A percentile compares a stretch with the other conserved stretches of the same genome.
Evolutionary conservation across 139 green algal genomes (phyloP).

Genomic region (Coelastrella sp.): DNA sequence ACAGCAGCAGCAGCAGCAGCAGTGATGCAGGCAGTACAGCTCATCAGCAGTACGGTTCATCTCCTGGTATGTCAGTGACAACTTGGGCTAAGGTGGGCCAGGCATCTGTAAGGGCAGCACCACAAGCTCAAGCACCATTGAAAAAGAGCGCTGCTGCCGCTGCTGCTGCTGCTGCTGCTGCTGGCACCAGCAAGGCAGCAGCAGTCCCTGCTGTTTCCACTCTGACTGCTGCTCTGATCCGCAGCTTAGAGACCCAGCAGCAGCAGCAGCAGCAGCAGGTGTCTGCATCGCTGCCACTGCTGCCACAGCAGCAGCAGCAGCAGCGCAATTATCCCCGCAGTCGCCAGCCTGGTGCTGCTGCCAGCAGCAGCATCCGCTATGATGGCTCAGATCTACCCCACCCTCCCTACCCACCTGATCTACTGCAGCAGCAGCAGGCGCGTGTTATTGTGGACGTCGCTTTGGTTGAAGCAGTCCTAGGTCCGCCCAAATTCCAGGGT

Average conservation of each 20-base stretch:
- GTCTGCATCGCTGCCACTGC: background rate
- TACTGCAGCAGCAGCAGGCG: conserved; percentile 10
- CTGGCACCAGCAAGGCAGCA: background rate
- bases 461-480: conserved; percentile 80
- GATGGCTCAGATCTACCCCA: background rate
- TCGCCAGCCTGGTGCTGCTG: background rate
- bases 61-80: conserved; percentile 32
- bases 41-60: background rate
- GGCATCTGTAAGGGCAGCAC: background rate
- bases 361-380: conserved; percentile 30
- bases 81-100: conserved; percentile 21
- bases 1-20: conserved; percentile 26
- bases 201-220: conserved; percentile 1
- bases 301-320: conserved; percentile 23
- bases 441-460: conserved; percentile 62
- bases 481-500: conserved; percentile 57
- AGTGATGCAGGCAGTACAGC: background rate
- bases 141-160: background rate
- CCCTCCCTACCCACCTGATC: conserved; percentile 49
- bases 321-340: conserved; percentile 32
- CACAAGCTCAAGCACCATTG: conserved; percentile 6
- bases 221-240: conserved; percentile 17
- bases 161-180: background rate
- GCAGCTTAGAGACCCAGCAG: conserved; percentile 17
- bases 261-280: background rate